Base-by-base conservation (phyloP, 257 asterid genomes). In the Ballota nigra region DNA sequence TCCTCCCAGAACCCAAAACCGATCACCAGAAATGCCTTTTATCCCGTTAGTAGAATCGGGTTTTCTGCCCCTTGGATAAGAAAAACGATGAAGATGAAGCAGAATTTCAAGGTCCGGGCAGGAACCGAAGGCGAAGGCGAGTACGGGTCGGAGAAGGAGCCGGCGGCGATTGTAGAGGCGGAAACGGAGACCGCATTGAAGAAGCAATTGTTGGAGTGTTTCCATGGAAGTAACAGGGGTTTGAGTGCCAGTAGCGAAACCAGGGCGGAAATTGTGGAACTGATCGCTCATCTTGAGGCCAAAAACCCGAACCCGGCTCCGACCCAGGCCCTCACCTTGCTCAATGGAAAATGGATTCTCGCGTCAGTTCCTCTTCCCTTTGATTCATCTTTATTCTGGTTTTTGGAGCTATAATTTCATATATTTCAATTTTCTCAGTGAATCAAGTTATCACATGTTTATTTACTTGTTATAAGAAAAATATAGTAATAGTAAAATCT, bases 261-360 rank as follows among this genome's bases (percentile, higher is more conserved):
- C 0, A 80, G 96, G 56, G 97, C 97, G 16, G 97, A 89, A 78
- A 79, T 92, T 43, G 89, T 78, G 15, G 97, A 92, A 83, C 78
- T 92, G 16, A 92, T 92, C 78, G 67, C 87, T 20, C 83, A 82
- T 81, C 84, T 92, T 57, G 96, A 92, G 73, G 78, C 90, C 4
- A 78, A 73, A 63, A 92, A 92, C 40, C 96, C 96, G 1, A 92
- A 87, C 29, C 96, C 96, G 8, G 94, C 90, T 31, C 94, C 93
- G 0, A 87, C 93, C 0, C 85, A 92, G 71, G 96, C 96, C 45
- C 75, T 92, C 77, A 15, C 86, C 52, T 80, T 87, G 33, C 93
- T 92, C 72, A 88, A 92, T 22, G 98, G 96, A 28, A 92, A 86
- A 80, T 92, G 96, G 98, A 83, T 89, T 75, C 98, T 92, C 40